Base-by-base conservation (phyloP, 2,329 filamentous ascomycete genomes). In the Trichoderma sp. region DNA sequence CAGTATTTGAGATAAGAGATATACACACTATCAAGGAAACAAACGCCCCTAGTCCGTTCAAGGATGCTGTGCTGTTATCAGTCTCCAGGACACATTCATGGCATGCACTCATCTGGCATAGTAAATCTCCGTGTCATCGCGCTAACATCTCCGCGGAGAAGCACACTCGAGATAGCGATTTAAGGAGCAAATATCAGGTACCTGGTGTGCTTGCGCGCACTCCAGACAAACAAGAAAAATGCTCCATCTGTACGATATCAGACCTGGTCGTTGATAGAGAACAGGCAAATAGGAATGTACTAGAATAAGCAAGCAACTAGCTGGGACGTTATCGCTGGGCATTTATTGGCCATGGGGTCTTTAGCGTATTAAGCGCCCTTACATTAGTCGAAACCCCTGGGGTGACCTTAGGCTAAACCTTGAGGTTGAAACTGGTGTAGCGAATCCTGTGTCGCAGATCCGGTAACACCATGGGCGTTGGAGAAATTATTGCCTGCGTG, bases 131-230 rank as follows among this genome's bases (percentile, higher is more conserved):
- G 16, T 43, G 11, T 13, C n/a, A 11, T 13, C n/a, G 49, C 49
- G 24, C 28, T 39, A 39, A 34, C 28, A 43, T 5, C n/a, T 64
- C 60, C 60, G 60, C 60, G 60, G 60, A 64, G 60, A 64, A 64
- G 21, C 49, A 7, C 11, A 64, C 30, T 64, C 49, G 18, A 64
- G 60, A 64, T 64, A 64, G 60, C 32, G 60, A 64, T 55, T 64
- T 43, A 43, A 13, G 18, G 26, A 32, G 28, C 7, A 11, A 46
- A 18, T n/a, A 43, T 18, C 37, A 39, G 6, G 14, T 26, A 49
- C 18, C 14, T 5, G 18, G 59, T 49, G 32, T 61, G 18, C 59
- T 49, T 61, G 13, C 46, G 24, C 21, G 59, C n/a, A 26, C 14
- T 52, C 59, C 43, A 16, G 7, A 28, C 2, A 21, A 13, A 21